These are phyloP conservation scores for Fusarium pseudograminearum DNA, from an alignment of 2,329 filamentous ascomycete species.

Conservation along the genomic window DNA sequence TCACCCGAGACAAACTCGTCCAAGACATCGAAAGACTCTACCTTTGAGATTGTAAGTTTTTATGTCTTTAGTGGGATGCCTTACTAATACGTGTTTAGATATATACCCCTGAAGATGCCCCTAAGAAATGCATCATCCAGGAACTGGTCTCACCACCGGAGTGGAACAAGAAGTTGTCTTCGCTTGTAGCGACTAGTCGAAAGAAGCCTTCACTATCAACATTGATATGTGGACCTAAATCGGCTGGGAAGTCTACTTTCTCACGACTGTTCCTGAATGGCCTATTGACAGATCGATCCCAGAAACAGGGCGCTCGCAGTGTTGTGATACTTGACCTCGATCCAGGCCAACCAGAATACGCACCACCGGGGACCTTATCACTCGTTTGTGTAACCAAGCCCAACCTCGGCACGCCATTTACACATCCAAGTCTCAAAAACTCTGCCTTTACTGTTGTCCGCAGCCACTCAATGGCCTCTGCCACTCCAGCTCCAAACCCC, in stretches of 20 bases:
- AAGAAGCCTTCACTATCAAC: slow-evolving; percentile 56
- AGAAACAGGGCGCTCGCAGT: slow-evolving; percentile 32
- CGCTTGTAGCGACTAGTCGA: slow-evolving; percentile 53
- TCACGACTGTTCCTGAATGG: slow-evolving; percentile 74
- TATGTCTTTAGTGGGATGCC: not conserved
- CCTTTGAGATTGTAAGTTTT: slow-evolving; percentile 64
- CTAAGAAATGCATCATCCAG: slow-evolving; percentile 63
- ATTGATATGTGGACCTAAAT: slow-evolving; percentile 77
- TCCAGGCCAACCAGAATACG: slow-evolving; percentile 81
- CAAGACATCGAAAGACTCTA: slow-evolving; percentile 36
- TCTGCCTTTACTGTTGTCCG: slow-evolving; percentile 60
- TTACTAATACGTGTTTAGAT: slow-evolving; percentile 57
- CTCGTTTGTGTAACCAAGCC: slow-evolving; percentile 70
- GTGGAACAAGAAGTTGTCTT: slow-evolving; percentile 71
- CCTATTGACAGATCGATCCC: slow-evolving; percentile 63
- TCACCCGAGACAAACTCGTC: slow-evolving; percentile 38
- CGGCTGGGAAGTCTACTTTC: slow-evolving; percentile 82
- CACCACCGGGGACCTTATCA: slow-evolving; percentile 75
- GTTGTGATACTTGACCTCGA: slow-evolving; percentile 80
- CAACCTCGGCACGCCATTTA: slow-evolving; percentile 76
- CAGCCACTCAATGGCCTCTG: slow-evolving; percentile 74
- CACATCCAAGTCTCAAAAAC: slow-evolving; percentile 61
- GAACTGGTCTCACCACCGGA: slow-evolving; percentile 68
- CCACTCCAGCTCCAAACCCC: slow-evolving; percentile 74
- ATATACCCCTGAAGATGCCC: slow-evolving; percentile 64